phyloP scores from a whole-genome alignment of 2,329 filamentous ascomycete species.

The Fusarium sp. region DNA sequence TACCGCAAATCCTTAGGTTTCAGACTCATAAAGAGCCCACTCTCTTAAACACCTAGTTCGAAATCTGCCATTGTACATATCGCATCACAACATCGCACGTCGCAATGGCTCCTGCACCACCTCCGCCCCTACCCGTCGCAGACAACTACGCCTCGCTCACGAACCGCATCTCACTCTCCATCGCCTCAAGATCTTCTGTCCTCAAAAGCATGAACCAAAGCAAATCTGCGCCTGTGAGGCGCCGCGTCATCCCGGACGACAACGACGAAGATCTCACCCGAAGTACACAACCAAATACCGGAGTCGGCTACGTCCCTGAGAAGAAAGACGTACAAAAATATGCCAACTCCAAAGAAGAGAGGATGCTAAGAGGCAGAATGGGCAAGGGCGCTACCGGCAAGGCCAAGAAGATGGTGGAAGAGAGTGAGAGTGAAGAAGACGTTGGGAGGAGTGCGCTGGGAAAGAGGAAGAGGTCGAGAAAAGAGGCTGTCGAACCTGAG shows the following conservation, averaged over 20 bases:
- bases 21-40: too few species aligned
- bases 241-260: conserved; percentile 23
- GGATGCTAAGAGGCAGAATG: conserved; percentile 50
- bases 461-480: conserved; percentile 53
- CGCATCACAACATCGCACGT: background rate
- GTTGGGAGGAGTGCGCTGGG: conserved; percentile 55
- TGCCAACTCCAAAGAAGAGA: conserved; percentile 46
- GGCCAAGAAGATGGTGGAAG: conserved; percentile 32
- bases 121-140: conserved; percentile 52
- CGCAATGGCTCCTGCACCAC: conserved; percentile 41
- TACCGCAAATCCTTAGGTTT: background rate
- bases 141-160: conserved; percentile 55
- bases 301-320: conserved; percentile 56
- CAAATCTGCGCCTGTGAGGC: conserved; percentile 28
- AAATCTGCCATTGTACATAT: background rate
- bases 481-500: conserved; percentile 26
- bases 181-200: conserved; percentile 53
- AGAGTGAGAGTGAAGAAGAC: conserved; percentile 55
- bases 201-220: conserved; percentile 50
- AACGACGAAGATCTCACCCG: conserved; percentile 47
- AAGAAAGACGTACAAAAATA: conserved; percentile 40
- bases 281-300: conserved; percentile 52
- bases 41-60: too few species aligned
- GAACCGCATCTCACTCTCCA: conserved; percentile 58
- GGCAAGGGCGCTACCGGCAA: conserved; percentile 44